These are phyloP conservation scores for Talaromyces sp. DNA, from an alignment of 2,329 filamentous ascomycete species.

Conservation along the genomic window DNA sequence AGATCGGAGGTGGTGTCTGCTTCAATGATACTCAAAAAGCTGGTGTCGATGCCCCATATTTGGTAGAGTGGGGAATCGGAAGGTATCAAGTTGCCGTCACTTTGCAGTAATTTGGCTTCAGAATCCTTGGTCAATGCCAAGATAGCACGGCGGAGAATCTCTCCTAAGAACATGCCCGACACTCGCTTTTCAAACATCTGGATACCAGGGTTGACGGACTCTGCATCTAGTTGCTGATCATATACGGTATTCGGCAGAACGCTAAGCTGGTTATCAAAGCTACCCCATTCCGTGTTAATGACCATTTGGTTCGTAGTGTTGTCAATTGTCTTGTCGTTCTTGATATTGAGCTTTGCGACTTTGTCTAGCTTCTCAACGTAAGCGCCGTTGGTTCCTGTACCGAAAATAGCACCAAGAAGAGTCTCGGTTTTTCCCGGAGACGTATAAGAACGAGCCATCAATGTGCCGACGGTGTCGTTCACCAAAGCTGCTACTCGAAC, in stretches of 20 bases:
- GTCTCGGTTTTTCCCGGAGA: conserved; percentile 82
- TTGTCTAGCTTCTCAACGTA: conserved; percentile 90
- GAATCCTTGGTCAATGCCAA: conserved; percentile 68
- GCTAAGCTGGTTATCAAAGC: conserved; percentile 89
- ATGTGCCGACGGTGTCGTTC: conserved; percentile 94
- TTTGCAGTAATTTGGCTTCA: conserved; percentile 67
- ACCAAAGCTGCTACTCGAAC: conserved; percentile 94
- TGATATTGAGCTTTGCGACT: conserved; percentile 67
- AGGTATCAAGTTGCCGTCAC: conserved; percentile 67
- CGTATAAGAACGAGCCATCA: conserved; percentile 96
- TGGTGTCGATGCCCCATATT: conserved; percentile 87
- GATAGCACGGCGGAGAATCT: conserved; percentile 78
- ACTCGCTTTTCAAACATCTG: conserved; percentile 99
- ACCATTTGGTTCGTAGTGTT: conserved; percentile 87
- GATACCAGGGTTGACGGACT: conserved; percentile 84
- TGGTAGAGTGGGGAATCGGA: conserved; percentile 65
- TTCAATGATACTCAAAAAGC: conserved; percentile 81
- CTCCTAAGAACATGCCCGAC: conserved; percentile 96
- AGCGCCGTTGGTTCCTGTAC: conserved; percentile 94
- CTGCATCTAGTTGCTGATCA: conserved; percentile 71
- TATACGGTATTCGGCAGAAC: conserved; percentile 82
- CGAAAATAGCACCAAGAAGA: conserved; percentile 92
- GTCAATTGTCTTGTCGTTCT: conserved; percentile 62
- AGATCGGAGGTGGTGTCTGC: conserved; percentile 72
- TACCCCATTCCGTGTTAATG: conserved; percentile 97